Evolutionary conservation across 768 basidiomycete genomes (phyloP).

Genomic region (Suillus luteus): DNA sequence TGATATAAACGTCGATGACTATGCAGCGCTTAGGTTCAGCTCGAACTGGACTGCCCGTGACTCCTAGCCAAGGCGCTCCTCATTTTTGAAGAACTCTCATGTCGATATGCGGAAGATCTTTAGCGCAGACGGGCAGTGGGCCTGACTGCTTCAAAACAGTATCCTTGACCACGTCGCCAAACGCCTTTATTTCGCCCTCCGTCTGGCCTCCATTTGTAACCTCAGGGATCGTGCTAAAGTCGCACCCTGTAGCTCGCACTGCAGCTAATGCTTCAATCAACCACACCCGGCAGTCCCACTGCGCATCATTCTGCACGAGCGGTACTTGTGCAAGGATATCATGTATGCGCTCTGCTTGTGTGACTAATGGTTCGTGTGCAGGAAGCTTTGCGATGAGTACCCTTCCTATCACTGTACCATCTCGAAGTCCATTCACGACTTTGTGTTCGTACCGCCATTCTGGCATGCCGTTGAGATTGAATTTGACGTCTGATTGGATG

Average conservation of each 20-base stretch:
- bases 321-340: not conserved
- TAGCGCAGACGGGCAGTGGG: not conserved
- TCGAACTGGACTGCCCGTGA: not conserved
- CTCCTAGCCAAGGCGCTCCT: not conserved
- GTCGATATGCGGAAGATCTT: not conserved
- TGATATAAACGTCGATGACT: not conserved
- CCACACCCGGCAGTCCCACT: not conserved
- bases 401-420: slow-evolving; percentile 1
- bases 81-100: slow-evolving; percentile 4
- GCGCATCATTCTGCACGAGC: not conserved
- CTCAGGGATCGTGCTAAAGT: not conserved
- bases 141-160: not conserved
- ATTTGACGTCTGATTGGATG: not conserved
- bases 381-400: not conserved
- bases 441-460: not conserved
- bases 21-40: not conserved
- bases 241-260: not conserved
- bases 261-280: not conserved
- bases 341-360: not conserved
- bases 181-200: not conserved
- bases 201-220: not conserved
- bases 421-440: not conserved
- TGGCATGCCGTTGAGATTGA: slow-evolving; percentile 6
- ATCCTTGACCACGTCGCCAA: not conserved
- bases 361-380: not conserved